phyloP scores from a whole-genome alignment of 2,329 filamentous ascomycete species.

The Phialocephala sp. region DNA sequence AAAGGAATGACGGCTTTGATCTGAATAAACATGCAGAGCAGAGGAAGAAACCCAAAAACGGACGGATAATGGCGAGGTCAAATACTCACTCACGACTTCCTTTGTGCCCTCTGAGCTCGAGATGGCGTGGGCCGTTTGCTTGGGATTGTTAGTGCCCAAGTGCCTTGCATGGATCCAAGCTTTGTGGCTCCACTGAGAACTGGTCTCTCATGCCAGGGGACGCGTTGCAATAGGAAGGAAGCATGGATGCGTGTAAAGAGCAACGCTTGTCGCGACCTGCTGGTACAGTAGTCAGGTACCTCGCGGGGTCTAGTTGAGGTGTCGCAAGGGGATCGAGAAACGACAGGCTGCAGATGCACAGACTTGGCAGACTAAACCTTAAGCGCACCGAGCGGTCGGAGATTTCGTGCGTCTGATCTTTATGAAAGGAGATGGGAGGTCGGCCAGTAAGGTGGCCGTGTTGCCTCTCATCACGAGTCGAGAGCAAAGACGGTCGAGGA shows the following conservation, averaged over 20 bases:
- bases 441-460: conserved; percentile 2
- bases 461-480: background rate
- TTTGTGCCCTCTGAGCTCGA: background rate
- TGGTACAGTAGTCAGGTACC: background rate
- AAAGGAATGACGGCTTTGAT: conserved; percentile 43
- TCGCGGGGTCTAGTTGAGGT: conserved; percentile 1
- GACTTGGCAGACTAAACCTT: conserved; percentile 1
- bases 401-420: conserved; percentile 18
- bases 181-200: conserved; percentile 10
- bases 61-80: conserved; percentile 17
- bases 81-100: conserved; percentile 14
- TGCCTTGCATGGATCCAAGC: conserved; percentile 14
- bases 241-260: conserved; percentile 9
- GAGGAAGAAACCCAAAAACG: conserved; percentile 7
- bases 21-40: conserved; percentile 4
- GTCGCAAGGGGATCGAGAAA: conserved; percentile 3
- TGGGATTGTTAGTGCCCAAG: conserved; percentile 7
- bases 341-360: conserved; percentile 18
- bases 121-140: conserved; percentile 7
- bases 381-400: conserved; percentile 9
- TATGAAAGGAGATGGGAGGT: conserved; percentile 16
- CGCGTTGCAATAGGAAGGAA: background rate
- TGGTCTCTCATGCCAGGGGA: background rate
- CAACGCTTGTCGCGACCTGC: conserved; percentile 7
- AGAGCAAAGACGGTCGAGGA: background rate